These are phyloP conservation scores for Nakazawaea peltata DNA, from an alignment of 805 yeast genomes.

Conservation along the genomic window DNA sequence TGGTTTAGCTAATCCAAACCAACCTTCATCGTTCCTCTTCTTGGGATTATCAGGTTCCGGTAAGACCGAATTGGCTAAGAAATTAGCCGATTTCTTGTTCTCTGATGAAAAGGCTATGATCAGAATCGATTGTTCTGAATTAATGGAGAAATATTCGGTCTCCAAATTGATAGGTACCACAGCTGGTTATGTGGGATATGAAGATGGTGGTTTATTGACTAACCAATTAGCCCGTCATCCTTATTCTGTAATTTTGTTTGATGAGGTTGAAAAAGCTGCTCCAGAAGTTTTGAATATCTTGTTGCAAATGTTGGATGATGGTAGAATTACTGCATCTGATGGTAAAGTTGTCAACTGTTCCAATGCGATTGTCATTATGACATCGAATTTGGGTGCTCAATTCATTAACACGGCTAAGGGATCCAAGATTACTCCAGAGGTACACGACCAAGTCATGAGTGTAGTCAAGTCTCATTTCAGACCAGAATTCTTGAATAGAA, in stretches of 20 bases:
- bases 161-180: constrained; percentile 95
- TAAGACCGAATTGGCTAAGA: constrained; percentile 96
- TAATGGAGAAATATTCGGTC: constrained; percentile 91
- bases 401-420: constrained; percentile 60
- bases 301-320: constrained; percentile 91
- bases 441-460: constrained; percentile 74
- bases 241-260: constrained; percentile 92
- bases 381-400: constrained; percentile 95
- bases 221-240: constrained; percentile 89
- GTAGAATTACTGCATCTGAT: constrained; percentile 88
- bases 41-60: constrained; percentile 96
- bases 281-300: constrained; percentile 93
- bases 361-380: constrained; percentile 89
- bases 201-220: constrained; percentile 94
- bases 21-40: constrained; percentile 93
- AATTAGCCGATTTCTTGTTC: constrained; percentile 90
- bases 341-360: constrained; percentile 93
- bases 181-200: constrained; percentile 95
- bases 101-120: constrained; percentile 96
- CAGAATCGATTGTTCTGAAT: constrained; percentile 95
- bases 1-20: constrained; percentile 92
- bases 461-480: constrained; percentile 86
- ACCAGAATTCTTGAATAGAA: constrained; percentile 96
- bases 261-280: constrained; percentile 97
- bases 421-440: constrained; percentile 55